These are phyloP conservation scores for Kalanchoe fedtschenkoi DNA, from an alignment of 164 flowering plant species.

Conservation along the genomic window DNA sequence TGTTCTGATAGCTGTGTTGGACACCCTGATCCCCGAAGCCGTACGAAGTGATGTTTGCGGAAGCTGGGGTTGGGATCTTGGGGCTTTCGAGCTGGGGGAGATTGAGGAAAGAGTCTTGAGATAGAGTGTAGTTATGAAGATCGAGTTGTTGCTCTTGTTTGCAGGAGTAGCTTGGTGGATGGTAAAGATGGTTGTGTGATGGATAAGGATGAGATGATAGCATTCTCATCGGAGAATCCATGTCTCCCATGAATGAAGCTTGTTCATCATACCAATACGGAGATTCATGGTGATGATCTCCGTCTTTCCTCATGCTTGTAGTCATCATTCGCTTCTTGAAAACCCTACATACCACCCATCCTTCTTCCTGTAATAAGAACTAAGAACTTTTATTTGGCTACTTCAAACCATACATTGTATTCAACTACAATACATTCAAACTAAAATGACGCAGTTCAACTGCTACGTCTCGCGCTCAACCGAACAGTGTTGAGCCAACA, in stretches of 20 bases:
- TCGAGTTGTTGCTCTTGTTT: not conserved
- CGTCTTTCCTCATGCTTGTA: slow-evolving; percentile 20
- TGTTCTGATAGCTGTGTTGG: not conserved
- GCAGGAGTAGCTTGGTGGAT: not conserved
- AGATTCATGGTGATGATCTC: slow-evolving; percentile 1
- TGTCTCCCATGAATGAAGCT: not conserved
- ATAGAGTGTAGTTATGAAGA: not conserved
- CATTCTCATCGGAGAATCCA: not conserved
- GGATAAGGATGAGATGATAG: not conserved
- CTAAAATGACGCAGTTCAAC: no score
- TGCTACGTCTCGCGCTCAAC: no score
- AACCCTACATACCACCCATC: slow-evolving; percentile 94
- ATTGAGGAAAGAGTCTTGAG: slow-evolving; percentile 2
- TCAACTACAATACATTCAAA: no score
- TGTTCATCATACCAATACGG: slow-evolving; percentile 4
- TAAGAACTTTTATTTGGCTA: no score
- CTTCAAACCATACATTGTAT: no score
- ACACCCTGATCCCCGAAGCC: not conserved
- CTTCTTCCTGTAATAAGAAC: slow-evolving; percentile 69
- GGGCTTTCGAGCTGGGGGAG: not conserved
- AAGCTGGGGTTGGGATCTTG: no score
- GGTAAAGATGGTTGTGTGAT: not conserved
- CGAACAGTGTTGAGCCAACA: no score
- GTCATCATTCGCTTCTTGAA: slow-evolving; percentile 66
- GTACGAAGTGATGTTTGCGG: no score